These are phyloP conservation scores for Penicillium glabrum DNA, from an alignment of 2,329 filamentous ascomycete species.

Conservation along the genomic window DNA sequence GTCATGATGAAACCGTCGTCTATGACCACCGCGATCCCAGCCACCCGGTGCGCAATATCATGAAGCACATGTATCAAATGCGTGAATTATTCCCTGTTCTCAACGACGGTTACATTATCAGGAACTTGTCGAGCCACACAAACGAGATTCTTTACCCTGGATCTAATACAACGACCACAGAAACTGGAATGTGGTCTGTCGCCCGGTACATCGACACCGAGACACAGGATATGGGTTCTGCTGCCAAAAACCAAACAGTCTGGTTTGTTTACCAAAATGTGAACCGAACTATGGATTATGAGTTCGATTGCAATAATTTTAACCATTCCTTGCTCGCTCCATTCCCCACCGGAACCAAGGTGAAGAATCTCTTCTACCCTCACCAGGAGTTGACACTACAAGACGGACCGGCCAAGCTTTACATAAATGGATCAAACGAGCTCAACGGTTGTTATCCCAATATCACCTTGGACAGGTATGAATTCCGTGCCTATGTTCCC, in stretches of 20 bases:
- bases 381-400: slow-evolving; percentile 56
- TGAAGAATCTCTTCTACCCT: slow-evolving; percentile 64
- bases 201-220: slow-evolving; percentile 49
- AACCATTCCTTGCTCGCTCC: slow-evolving; percentile 55
- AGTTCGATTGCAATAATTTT: slow-evolving; percentile 55
- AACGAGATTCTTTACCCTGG: slow-evolving; percentile 51
- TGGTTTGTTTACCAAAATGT: slow-evolving; percentile 48
- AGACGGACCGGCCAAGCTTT: slow-evolving; percentile 45
- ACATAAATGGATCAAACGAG: slow-evolving; percentile 47
- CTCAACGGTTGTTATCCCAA: slow-evolving; percentile 57
- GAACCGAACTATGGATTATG: slow-evolving; percentile 52
- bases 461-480: slow-evolving; percentile 57
- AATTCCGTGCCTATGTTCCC: slow-evolving; percentile 62
- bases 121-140: slow-evolving; percentile 58
- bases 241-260: slow-evolving; percentile 44
- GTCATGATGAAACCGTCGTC: slow-evolving; percentile 55
- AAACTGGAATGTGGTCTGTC: slow-evolving; percentile 62
- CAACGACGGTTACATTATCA: slow-evolving; percentile 58
- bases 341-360: slow-evolving; percentile 53
- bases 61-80: slow-evolving; percentile 63
- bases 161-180: slow-evolving; percentile 53
- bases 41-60: slow-evolving; percentile 59
- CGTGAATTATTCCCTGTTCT: slow-evolving; percentile 58
- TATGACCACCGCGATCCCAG: slow-evolving; percentile 64
- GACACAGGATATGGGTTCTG: slow-evolving; percentile 49